These are phyloP conservation scores for Lactarius vividus DNA, from an alignment of 768 basidiomycete species.

Conservation along the genomic window DNA sequence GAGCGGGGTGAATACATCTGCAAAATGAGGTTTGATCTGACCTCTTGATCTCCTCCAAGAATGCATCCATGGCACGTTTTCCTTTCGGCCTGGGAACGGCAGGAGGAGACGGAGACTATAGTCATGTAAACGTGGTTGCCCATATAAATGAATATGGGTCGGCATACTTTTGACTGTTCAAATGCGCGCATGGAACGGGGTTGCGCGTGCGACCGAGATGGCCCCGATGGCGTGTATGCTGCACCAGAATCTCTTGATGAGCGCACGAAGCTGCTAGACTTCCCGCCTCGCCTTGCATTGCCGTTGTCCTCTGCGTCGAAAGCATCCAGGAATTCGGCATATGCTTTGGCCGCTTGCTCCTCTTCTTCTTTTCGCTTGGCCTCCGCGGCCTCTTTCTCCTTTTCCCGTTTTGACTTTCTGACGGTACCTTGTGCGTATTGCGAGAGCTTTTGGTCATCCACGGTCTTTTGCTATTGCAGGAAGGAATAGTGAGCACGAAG, in stretches of 20 bases:
- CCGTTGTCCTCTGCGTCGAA: slow-evolving; percentile 67
- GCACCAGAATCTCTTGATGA: slow-evolving; percentile 47
- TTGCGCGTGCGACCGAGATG: slow-evolving; percentile 32
- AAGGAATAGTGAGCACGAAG: slow-evolving; percentile 58
- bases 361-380: slow-evolving; percentile 85
- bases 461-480: slow-evolving; percentile 69
- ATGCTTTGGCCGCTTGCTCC: slow-evolving; percentile 71
- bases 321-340: slow-evolving; percentile 79
- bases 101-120: slow-evolving; percentile 57
- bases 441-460: slow-evolving; percentile 82
- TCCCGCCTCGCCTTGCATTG: slow-evolving; percentile 46
- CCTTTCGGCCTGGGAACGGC: slow-evolving; percentile 75
- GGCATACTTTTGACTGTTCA: slow-evolving; percentile 36
- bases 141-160: slow-evolving; percentile 3
- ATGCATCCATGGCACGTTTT: slow-evolving; percentile 93
- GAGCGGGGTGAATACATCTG: neutral
- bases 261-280: slow-evolving; percentile 56
- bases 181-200: slow-evolving; percentile 35
- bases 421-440: slow-evolving; percentile 84
- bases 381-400: slow-evolving; percentile 90
- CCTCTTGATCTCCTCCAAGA: slow-evolving; percentile 96
- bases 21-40: slow-evolving; percentile 32
- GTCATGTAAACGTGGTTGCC: slow-evolving; percentile 9
- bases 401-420: slow-evolving; percentile 87
- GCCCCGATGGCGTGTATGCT: slow-evolving; percentile 43